phyloP scores from a whole-genome alignment of 495 filamentous ascomycete genomes.

The Aspergillus cristatus region DNA sequence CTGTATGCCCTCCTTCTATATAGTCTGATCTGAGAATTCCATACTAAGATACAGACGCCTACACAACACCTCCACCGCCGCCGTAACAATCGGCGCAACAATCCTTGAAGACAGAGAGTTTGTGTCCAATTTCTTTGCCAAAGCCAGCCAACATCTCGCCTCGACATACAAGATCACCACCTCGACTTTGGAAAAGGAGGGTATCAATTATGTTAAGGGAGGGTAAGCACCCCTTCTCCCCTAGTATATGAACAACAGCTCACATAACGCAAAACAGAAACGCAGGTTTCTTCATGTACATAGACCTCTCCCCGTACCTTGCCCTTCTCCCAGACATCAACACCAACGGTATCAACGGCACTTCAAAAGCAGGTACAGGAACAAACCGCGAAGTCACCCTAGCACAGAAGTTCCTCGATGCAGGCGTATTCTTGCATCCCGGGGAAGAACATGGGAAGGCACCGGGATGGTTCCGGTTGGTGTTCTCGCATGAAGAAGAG shows the following conservation, averaged over 20 bases:
- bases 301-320: constrained; percentile 34
- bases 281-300: constrained; percentile 45
- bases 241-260: neutral
- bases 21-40: no score
- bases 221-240: constrained; percentile 13
- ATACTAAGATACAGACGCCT: constrained; percentile 18
- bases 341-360: no score
- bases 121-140: constrained; percentile 18
- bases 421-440: constrained; percentile 34
- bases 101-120: constrained; percentile 29
- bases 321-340: no score
- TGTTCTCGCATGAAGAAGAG: constrained; percentile 29
- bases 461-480: constrained; percentile 41
- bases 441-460: constrained; percentile 30
- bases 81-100: constrained; percentile 26
- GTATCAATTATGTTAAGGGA: constrained; percentile 24
- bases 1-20: constrained; percentile 8
- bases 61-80: constrained; percentile 23
- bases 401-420: constrained; percentile 27
- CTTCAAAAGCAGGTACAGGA: no score
- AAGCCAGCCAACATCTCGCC: constrained; percentile 16
- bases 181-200: constrained; percentile 14
- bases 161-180: constrained; percentile 17
- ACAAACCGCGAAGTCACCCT: constrained; percentile 20
- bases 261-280: constrained; percentile 16